Percentiles rank a stretch among this genome's conserved stretches.
These are phyloP conservation scores for Pyrenochaeta sp. DNA, from an alignment of 2,329 filamentous ascomycete species.

Conservation along the genomic window DNA sequence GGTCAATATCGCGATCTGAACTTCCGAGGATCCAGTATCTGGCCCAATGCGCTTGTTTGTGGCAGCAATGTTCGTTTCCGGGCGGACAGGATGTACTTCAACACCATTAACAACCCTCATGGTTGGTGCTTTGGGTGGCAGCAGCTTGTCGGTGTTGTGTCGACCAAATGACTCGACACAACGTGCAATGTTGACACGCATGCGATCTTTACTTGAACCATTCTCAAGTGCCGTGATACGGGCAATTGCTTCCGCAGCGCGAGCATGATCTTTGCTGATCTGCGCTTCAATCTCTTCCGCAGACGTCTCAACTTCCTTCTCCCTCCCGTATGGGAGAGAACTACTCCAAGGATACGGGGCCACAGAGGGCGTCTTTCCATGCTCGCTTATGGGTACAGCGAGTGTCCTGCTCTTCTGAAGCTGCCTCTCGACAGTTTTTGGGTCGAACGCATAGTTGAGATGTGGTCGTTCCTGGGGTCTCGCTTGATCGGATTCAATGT, in stretches of 20 bases:
- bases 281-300: conserved; percentile 32
- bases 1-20: conserved; percentile 96
- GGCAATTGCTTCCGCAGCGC: conserved; percentile 76
- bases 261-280: conserved; percentile 60
- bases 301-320: conserved; percentile 10
- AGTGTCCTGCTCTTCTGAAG: conserved; percentile 73
- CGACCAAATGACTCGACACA: conserved; percentile 89
- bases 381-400: conserved; percentile 60
- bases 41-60: conserved; percentile 73
- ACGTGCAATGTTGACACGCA: conserved; percentile 81
- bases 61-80: conserved; percentile 41
- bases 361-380: conserved; percentile 8
- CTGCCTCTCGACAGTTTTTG: conserved; percentile 70
- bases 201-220: conserved; percentile 77
- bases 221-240: conserved; percentile 82
- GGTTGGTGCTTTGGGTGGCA: conserved; percentile 66
- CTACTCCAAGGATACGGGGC: conserved; percentile 14
- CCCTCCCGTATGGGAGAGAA: conserved; percentile 4
- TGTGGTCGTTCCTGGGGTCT: conserved; percentile 49
- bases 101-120: conserved; percentile 55
- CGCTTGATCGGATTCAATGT: conserved; percentile 22
- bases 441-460: conserved; percentile 79
- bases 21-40: conserved; percentile 94
- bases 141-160: conserved; percentile 79
- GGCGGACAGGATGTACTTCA: conserved; percentile 55